These are phyloP conservation scores for Royoungia palumana DNA, from an alignment of 768 basidiomycete species.

Conservation along the genomic window DNA sequence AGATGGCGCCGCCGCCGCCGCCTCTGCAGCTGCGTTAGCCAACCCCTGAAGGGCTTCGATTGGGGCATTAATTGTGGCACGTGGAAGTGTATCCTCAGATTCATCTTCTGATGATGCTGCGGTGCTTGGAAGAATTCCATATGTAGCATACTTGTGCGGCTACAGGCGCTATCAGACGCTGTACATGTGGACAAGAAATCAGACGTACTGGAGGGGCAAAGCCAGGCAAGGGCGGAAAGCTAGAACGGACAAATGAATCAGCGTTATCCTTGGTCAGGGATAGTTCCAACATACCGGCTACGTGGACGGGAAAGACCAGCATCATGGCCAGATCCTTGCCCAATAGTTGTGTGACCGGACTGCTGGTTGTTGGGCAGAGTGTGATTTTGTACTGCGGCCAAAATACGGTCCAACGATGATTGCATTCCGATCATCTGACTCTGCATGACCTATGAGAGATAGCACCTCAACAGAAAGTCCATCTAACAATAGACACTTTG, in stretches of 20 bases:
- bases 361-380: constrained; percentile 33
- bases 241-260: constrained; percentile 32
- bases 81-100: constrained; percentile 83
- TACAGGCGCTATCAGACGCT: constrained; percentile 31
- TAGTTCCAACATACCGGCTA: constrained; percentile 33
- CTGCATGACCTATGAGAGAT: constrained; percentile 67
- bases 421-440: constrained; percentile 96
- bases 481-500: neutral
- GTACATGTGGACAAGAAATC: constrained; percentile 8
- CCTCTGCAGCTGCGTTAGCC: constrained; percentile 93
- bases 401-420: constrained; percentile 80
- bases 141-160: constrained; percentile 89
- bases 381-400: constrained; percentile 57
- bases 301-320: constrained; percentile 26
- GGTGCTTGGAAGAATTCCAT: constrained; percentile 84
- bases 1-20: constrained; percentile 78
- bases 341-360: constrained; percentile 13
- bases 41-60: constrained; percentile 93
- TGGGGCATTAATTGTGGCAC: constrained; percentile 82
- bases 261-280: constrained; percentile 15
- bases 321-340: constrained; percentile 25
- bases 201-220: constrained; percentile 81
- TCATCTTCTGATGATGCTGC: constrained; percentile 88
- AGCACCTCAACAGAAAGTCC: neutral
- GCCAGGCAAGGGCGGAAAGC: constrained; percentile 86